Conservation (phyloP, 1,139 yeast species). For the Suhomyces kunorum region DNA sequence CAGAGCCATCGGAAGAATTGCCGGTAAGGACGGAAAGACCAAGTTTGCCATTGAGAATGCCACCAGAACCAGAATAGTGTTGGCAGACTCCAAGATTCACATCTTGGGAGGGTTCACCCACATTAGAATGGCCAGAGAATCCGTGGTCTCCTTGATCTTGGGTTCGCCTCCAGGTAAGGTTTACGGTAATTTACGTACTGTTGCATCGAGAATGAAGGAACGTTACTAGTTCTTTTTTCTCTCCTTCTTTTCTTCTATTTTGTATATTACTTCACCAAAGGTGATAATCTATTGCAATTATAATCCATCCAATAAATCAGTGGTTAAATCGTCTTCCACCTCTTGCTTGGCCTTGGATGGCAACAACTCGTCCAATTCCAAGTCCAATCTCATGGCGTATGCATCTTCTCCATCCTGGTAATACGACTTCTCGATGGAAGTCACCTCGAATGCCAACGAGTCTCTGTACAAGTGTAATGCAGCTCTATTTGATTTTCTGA, state of each 20-base stretch:
- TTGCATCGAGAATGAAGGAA: constrained; percentile 96
- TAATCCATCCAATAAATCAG: constrained; percentile 31
- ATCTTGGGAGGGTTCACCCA: constrained; percentile 96
- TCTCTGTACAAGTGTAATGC: constrained; percentile 91
- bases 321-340: constrained; percentile 52
- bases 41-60: constrained; percentile 98
- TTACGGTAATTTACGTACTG: constrained; percentile 93
- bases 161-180: constrained; percentile 99
- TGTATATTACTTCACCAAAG: constrained; percentile 8
- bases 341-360: constrained; percentile 57
- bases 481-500: constrained; percentile 89
- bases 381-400: constrained; percentile 82
- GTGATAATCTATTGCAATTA: constrained; percentile 4
- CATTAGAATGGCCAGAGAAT: constrained; percentile 95
- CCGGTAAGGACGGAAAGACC: constrained; percentile 98
- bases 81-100: constrained; percentile 95
- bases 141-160: constrained; percentile 88
- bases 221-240: constrained; percentile 56
- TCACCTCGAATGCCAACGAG: constrained; percentile 78
- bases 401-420: constrained; percentile 99
- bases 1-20: constrained; percentile 98
- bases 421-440: constrained; percentile 79
- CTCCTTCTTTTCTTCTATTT: constrained; percentile 6
- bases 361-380: constrained; percentile 57
- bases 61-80: constrained; percentile 93